Evolutionary conservation across 2,329 filamentous ascomycete species (phyloP).

Genomic region (Mollisiaceae sp.): DNA sequence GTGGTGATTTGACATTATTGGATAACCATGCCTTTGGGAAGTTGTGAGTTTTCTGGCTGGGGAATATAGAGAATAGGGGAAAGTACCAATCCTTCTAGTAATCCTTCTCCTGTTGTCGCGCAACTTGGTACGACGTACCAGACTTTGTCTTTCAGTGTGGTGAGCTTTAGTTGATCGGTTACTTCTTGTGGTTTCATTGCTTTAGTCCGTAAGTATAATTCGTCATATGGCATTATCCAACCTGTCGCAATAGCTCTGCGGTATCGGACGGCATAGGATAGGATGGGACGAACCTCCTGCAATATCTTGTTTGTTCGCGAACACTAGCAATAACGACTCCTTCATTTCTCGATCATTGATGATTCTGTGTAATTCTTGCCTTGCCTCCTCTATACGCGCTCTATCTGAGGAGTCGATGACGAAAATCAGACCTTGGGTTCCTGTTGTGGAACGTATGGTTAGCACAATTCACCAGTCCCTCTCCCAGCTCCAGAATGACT

Average conservation of each 20-base stretch:
- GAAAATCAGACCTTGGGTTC: constrained; percentile 97
- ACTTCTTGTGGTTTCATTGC: constrained; percentile 82
- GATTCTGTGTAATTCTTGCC: constrained; percentile 93
- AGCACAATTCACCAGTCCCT: constrained; percentile 66
- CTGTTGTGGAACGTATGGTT: constrained; percentile 49
- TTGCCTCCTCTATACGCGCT: constrained; percentile 88
- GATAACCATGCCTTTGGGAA: constrained; percentile 70
- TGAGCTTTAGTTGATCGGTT: constrained; percentile 76
- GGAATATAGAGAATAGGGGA: constrained; percentile 23
- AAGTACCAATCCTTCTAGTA: constrained; percentile 76
- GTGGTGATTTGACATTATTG: constrained; percentile 77
- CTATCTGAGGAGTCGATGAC: constrained; percentile 96
- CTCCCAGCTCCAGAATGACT: constrained; percentile 60
- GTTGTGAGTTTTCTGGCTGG: constrained; percentile 10
- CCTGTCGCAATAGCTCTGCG: not conserved
- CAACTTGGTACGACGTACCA: constrained; percentile 87
- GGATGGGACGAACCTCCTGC: constrained; percentile 65
- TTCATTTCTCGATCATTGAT: constrained; percentile 98
- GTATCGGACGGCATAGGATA: not conserved
- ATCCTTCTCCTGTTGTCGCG: constrained; percentile 79
- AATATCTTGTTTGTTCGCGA: constrained; percentile 99
- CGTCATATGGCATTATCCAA: not conserved
- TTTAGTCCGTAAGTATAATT: constrained; percentile 42
- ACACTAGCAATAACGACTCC: constrained; percentile 90
- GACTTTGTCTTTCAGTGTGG: constrained; percentile 79